These are phyloP conservation scores for Wallacemonas sp. DNA, from an alignment of 208 protist species.

Conservation along the genomic window DNA sequence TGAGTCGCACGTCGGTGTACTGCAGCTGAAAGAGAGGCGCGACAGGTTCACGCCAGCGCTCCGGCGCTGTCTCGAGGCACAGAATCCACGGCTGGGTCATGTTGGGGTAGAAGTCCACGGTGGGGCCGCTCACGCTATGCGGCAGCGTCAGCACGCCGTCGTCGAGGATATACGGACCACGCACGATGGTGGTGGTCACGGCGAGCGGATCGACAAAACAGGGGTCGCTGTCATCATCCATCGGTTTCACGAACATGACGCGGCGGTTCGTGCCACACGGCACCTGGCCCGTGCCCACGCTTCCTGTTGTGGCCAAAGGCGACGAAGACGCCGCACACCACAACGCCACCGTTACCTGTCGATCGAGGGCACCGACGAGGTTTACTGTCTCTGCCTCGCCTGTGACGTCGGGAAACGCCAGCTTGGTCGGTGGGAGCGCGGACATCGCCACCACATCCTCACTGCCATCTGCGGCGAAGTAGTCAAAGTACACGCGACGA, in stretches of 20 bases:
- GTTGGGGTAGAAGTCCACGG: conserved; percentile 39
- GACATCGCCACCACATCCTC: conserved; percentile 50
- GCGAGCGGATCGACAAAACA: conserved; percentile 68
- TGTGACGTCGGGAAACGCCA: conserved; percentile 51
- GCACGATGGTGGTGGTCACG: conserved; percentile 27
- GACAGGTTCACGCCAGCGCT: conserved; percentile 62
- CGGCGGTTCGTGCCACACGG: conserved; percentile 57
- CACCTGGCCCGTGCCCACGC: conserved; percentile 17
- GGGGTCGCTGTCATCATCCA: conserved; percentile 61
- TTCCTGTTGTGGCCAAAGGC: too few species aligned
- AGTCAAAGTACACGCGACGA: conserved; percentile 43
- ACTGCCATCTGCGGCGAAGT: conserved; percentile 66
- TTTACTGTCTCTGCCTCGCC: conserved; percentile 43
- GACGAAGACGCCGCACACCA: conserved; percentile 44
- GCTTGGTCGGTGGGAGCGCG: conserved; percentile 59
- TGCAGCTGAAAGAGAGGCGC: conserved; percentile 56
- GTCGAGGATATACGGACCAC: conserved; percentile 60
- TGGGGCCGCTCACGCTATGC: conserved; percentile 27
- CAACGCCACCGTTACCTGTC: conserved; percentile 51
- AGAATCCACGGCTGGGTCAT: conserved; percentile 74
- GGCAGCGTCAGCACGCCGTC: conserved; percentile 60
- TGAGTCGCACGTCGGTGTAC: conserved; percentile 47
- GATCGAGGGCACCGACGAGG: conserved; percentile 57
- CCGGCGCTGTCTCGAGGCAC: conserved; percentile 60
- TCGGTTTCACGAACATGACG: conserved; percentile 69